Base-by-base conservation (phyloP, 2,329 filamentous ascomycete species). In the Xylariaceae sp. region DNA sequence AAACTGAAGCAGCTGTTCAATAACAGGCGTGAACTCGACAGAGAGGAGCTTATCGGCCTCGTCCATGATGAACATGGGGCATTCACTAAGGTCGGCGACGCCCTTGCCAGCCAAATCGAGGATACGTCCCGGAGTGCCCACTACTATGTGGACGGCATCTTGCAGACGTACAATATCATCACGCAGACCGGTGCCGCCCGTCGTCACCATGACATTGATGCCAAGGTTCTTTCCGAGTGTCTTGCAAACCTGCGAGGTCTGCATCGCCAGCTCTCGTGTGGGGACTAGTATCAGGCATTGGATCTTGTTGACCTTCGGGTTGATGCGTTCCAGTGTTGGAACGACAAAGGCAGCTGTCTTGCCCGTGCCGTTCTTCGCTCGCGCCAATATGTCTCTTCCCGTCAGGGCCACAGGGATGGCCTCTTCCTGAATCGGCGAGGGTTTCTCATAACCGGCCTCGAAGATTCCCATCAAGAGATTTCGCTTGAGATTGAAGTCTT, bases 221-320 rank as follows among this genome's bases (percentile, higher is more conserved):
- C 88, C 88, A 28, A 98, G 81, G 60, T 98, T 89, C 68, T 98
- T 97, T 48, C 94, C 94, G 32, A 98, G 78, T 9, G 84, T 96
- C 73, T 97, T 98, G 79, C 92, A 98, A 52, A 98, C 92, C 67
- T 98, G 92, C 34, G 94, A 98, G 44, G 92, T 98, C 66, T 98
- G 92, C 66, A 98, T 83, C 39, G 94, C 94, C 54, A 98, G 74
- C 70, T 98, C 92, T 77, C 92, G 78, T 48, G 92, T 98, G 24
- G 92, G 94, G 31, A 98, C 92, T 41, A 98, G 80, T 55, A 98
- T 94, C 47, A 98, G 78, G 54, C 88, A 89, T 71, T 98, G 92
- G 45, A 92, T 94, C 70, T 97, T 97, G 61, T 85, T 83, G 63
- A 87, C 85, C 66, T 96, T 97, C 36, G 92, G 86, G 69, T 98